These are phyloP conservation scores for Cyclocybe aegerita DNA, from an alignment of 768 basidiomycete species.

Conservation along the genomic window DNA sequence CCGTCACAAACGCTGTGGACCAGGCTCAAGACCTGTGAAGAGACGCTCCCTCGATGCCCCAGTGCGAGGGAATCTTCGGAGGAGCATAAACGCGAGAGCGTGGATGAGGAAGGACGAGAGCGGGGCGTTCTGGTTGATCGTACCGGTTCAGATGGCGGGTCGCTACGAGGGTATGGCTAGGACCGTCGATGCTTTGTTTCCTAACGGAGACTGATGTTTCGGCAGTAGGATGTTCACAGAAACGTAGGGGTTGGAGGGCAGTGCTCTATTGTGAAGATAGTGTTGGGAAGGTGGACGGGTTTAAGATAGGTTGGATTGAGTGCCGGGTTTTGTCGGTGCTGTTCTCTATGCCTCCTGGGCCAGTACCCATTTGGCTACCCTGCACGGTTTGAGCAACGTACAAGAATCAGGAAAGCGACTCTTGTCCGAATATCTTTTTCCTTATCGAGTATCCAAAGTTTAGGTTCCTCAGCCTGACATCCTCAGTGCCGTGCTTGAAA, in stretches of 20 bases:
- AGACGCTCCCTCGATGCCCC: conserved; percentile 40
- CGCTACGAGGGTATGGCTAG: conserved; percentile 57
- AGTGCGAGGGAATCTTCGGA: no score
- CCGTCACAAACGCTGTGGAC: conserved; percentile 68
- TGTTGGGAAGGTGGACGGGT: conserved; percentile 70
- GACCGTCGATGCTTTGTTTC: conserved; percentile 60
- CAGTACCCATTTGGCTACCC: no score
- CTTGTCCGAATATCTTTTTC: no score
- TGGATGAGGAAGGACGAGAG: conserved; percentile 15
- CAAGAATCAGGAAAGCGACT: no score
- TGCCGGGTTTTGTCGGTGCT: no score
- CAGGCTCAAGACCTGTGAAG: conserved; percentile 62
- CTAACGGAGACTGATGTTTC: conserved; percentile 11
- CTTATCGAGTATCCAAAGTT: no score
- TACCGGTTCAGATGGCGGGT: conserved; percentile 64
- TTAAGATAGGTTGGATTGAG: conserved; percentile 68
- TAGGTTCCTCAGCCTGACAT: no score
- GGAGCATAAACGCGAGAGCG: no score
- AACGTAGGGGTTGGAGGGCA: conserved; percentile 46
- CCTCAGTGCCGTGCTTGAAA: no score
- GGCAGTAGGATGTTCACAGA: conserved; percentile 45
- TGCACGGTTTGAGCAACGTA: no score
- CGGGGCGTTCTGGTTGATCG: conserved; percentile 72
- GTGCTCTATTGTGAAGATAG: no score
- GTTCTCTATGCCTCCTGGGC: no score